These are phyloP conservation scores for Aspergillus coremiiformis DNA, from an alignment of 495 filamentous ascomycete species.

Conservation along the genomic window DNA sequence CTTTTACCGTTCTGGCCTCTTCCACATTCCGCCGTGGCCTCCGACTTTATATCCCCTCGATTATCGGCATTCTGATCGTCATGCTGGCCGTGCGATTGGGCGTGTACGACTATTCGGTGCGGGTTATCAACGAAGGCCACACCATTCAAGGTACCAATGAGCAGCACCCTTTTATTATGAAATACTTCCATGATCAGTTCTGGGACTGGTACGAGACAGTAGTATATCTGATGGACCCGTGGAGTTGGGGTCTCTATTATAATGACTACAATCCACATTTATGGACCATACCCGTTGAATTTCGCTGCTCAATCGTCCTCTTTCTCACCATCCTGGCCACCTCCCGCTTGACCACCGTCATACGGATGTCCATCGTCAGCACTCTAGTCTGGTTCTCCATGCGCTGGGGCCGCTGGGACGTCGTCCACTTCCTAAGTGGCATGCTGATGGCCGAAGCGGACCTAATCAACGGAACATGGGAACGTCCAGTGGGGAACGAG, in stretches of 20 bases:
- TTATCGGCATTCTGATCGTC: conserved; percentile 50
- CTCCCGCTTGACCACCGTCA: conserved; percentile 38
- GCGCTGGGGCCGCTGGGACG: conserved; percentile 50
- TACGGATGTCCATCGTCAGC: conserved; percentile 41
- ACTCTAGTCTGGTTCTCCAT: conserved; percentile 49
- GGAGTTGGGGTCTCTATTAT: conserved; percentile 47
- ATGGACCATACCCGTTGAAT: conserved; percentile 71
- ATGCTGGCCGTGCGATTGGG: conserved; percentile 47
- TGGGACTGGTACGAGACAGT: conserved; percentile 43
- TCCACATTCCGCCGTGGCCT: conserved; percentile 57
- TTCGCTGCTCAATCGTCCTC: conserved; percentile 55
- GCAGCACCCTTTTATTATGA: conserved; percentile 39
- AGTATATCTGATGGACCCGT: conserved; percentile 45
- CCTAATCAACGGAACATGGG: conserved; percentile 42
- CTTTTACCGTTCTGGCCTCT: conserved; percentile 45
- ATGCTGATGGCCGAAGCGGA: conserved; percentile 54
- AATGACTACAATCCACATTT: conserved; percentile 58
- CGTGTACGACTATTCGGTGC: conserved; percentile 37
- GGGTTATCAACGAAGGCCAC: conserved; percentile 32
- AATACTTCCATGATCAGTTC: conserved; percentile 39
- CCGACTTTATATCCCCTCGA: conserved; percentile 55
- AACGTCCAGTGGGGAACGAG: conserved; percentile 16
- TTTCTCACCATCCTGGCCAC: conserved; percentile 54
- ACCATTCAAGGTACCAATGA: conserved; percentile 42
- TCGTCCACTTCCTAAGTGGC: conserved; percentile 52